A percentile compares a stretch with the other conserved stretches of the same genome.
phyloP scores from a whole-genome alignment of 139 green algal species.

The Chlamydomonas asymmetrica region DNA sequence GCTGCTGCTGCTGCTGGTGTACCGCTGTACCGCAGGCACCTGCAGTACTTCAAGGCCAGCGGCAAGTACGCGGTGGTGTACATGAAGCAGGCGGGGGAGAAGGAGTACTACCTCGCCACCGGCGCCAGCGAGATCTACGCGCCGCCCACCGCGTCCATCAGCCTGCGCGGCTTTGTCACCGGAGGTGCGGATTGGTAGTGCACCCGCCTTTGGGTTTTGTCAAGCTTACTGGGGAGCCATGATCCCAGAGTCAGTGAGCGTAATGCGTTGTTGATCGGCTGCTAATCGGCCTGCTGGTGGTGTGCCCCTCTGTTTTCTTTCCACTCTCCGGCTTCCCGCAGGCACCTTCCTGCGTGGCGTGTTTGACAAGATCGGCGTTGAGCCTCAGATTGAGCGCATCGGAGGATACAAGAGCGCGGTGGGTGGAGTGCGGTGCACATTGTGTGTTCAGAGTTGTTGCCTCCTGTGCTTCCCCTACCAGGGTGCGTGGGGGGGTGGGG shows the following conservation, averaged over 20 bases:
- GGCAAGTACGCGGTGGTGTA: conserved; percentile 91
- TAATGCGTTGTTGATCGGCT: no score
- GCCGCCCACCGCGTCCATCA: conserved; percentile 77
- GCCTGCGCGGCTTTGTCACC: conserved; percentile 80
- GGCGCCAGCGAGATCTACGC: conserved; percentile 86
- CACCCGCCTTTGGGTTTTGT: no score
- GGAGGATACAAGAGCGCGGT: conserved; percentile 82
- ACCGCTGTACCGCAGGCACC: no score
- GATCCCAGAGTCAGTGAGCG: no score
- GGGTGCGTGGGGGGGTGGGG: no score
- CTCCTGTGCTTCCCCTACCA: not conserved
- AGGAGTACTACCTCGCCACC: conserved; percentile 93
- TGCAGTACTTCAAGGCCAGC: conserved; percentile 68
- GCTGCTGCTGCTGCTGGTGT: no score
- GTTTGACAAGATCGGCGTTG: conserved; percentile 90
- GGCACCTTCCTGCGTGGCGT: conserved; percentile 86
- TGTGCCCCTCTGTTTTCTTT: no score
- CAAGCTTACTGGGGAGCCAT: no score
- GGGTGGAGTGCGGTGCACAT: no score
- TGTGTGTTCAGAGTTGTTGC: not conserved
- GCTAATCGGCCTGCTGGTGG: no score
- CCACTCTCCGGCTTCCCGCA: conserved; percentile 5
- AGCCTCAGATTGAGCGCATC: conserved; percentile 92
- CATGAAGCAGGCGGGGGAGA: conserved; percentile 75
- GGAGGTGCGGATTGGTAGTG: no score